Evolutionary conservation across 495 filamentous ascomycete genomes (phyloP).

Genomic region (Staphylotrichum tortipilum): DNA sequence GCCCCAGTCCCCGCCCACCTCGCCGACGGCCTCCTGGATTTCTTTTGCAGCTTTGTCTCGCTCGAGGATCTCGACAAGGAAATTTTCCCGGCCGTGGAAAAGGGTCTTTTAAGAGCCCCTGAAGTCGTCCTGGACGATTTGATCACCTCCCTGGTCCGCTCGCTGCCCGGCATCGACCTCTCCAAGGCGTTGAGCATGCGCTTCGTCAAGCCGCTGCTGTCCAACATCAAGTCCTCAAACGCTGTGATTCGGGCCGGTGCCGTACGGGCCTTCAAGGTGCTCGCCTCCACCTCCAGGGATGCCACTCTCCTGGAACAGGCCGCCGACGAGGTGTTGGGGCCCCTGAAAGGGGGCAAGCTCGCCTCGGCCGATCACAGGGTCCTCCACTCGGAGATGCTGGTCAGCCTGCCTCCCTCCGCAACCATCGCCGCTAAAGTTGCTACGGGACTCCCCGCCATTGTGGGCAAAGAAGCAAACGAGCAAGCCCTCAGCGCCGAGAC

Average conservation of each 20-base stretch:
- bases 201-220: conserved; percentile 73
- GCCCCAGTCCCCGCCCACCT: conserved; percentile 62
- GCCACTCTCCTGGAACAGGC: conserved; percentile 51
- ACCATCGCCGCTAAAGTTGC: conserved; percentile 57
- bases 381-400: conserved; percentile 68
- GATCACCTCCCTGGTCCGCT: conserved; percentile 56
- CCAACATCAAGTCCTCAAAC: conserved; percentile 86
- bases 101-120: conserved; percentile 77
- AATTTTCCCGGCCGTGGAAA: conserved; percentile 73
- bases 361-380: conserved; percentile 72
- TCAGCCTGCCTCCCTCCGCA: conserved; percentile 47
- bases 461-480: conserved; percentile 81
- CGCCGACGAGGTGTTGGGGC: conserved; percentile 64
- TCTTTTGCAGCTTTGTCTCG: conserved; percentile 68
- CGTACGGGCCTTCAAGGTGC: conserved; percentile 56
- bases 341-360: conserved; percentile 73
- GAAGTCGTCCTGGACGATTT: conserved; percentile 79
- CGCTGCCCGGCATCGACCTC: conserved; percentile 68
- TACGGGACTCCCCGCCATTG: conserved; percentile 51
- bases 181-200: conserved; percentile 59
- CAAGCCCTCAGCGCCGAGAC: conserved; percentile 66
- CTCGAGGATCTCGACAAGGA: conserved; percentile 67
- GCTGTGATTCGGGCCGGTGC: conserved; percentile 64
- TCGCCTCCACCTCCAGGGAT: conserved; percentile 52
- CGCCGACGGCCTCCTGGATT: conserved; percentile 65